Evolutionary conservation across 1,139 yeast species (phyloP), one percentile per base, ranked within the genome.

Genomic region (Lodderomyces metapsilosis): DNA sequence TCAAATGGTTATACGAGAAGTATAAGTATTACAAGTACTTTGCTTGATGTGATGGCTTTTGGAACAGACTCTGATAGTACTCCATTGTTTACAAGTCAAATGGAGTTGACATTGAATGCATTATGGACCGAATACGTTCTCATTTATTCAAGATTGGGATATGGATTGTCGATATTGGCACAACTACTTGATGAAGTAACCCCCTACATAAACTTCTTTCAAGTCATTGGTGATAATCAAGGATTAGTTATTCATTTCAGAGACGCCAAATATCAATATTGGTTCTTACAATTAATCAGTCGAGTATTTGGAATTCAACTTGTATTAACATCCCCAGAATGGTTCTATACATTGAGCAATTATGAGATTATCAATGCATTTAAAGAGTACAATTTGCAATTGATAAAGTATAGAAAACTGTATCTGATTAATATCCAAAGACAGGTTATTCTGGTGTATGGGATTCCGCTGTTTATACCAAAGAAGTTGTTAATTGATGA

Each of bases 211-310:
- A 41, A 45, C 30, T 43, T 38, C 30, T 18, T n/a, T 25, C 48
- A 44, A 12, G 16, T 33, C 4, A 16, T 33, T 7, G 13, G 16
- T 11, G 11, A 5, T 7, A 18, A 20, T 18, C 23, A 27, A 17
- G 47, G 43, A 2, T 35, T 44, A 5, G 31, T 44, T 15, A n/a
- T 42, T 13, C 48, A 43, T 34, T 43, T 36, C 16, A 40, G 27
- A 22, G 25, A 28, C 12, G 13, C 12, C 13, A 33, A n/a, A 6
- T 20, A 13, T 9, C 25, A 21, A 20, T 21, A 22, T 18, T 13
- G 24, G 24, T 8, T 33, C 3, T 20, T 22, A 10, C 24, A 33
- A 3, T 17, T 18, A 15, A 5, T 18, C n/a, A 33, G 8, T 18
- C 36, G 5, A 21, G 24, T 33, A 18, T 12, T 33, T 12, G 36